These are phyloP conservation scores for Claviceps humidiphila DNA, from an alignment of 2,329 filamentous ascomycete species.

Conservation along the genomic window DNA sequence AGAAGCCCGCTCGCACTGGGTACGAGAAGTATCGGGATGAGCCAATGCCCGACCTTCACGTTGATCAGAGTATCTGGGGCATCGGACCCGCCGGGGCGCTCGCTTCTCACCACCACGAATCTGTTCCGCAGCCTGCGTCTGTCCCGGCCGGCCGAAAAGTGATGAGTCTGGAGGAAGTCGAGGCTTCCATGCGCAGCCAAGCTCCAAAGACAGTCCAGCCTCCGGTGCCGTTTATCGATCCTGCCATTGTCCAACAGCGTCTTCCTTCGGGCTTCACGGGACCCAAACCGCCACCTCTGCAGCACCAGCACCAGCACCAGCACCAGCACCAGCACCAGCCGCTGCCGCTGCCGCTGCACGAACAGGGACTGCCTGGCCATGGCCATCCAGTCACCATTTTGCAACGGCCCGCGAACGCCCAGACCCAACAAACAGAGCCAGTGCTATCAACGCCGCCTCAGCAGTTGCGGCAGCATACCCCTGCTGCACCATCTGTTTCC, in stretches of 20 bases:
- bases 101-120: conserved; percentile 15
- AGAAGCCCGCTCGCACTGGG: conserved; percentile 59
- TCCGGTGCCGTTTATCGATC: conserved; percentile 22
- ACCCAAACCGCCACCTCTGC: conserved; percentile 9
- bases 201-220: conserved; percentile 33
- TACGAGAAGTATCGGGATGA: conserved; percentile 88
- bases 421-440: conserved; percentile 17
- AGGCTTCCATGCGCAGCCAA: conserved; percentile 76
- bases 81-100: conserved; percentile 43
- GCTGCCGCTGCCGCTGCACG: conserved; percentile 12
- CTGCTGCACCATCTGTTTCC: conserved; percentile 50
- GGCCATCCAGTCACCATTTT: conserved; percentile 41
- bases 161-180: conserved; percentile 93
- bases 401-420: conserved; percentile 35
- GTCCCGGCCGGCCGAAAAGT: conserved; percentile 50
- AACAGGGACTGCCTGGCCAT: conserved; percentile 22
- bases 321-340: conserved; percentile 18
- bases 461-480: conserved; percentile 19
- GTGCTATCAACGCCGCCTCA: conserved; percentile 12
- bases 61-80: conserved; percentile 89
- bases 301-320: conserved; percentile 18
- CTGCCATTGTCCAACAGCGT: conserved; percentile 15
- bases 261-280: conserved; percentile 12
- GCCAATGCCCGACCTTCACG: conserved; percentile 78
- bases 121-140: conserved; percentile 12